Conservation (phyloP, 345 rosid genomes). For the Firmiana major region DNA sequence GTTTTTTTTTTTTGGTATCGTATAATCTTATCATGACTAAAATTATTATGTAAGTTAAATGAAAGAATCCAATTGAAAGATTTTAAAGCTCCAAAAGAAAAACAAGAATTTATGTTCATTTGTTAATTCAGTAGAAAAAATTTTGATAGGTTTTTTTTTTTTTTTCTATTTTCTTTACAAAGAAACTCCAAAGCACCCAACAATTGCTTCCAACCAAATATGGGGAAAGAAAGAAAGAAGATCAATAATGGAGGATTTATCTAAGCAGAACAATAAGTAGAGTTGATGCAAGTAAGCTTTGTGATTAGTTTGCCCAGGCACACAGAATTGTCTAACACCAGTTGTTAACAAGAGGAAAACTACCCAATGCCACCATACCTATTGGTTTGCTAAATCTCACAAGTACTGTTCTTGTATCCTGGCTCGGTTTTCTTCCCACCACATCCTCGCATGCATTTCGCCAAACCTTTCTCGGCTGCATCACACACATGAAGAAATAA, state of each 20-base stretch:
- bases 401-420: conserved; percentile 91
- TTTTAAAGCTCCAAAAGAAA: no score
- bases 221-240: neutral
- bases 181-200: conserved; percentile 15
- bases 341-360: conserved; percentile 1
- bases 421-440: conserved; percentile 96
- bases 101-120: no score
- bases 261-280: neutral
- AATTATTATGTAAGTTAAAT: no score
- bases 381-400: conserved; percentile 31
- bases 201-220: conserved; percentile 16
- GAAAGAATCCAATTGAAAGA: no score
- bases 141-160: no score
- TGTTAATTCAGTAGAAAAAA: no score
- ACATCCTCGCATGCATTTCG: conserved; percentile 77
- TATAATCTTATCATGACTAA: no score
- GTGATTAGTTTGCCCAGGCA: conserved; percentile 11
- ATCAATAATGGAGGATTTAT: conserved; percentile 9
- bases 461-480: conserved; percentile 93
- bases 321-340: conserved; percentile 2
- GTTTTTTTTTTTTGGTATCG: no score
- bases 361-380: conserved; percentile 2
- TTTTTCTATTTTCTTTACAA: no score
- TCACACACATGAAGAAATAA: neutral
- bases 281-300: conserved; percentile 2